phyloP scores from a whole-genome alignment of 202 grass and related monocot species.

The Musa balbisiana region DNA sequence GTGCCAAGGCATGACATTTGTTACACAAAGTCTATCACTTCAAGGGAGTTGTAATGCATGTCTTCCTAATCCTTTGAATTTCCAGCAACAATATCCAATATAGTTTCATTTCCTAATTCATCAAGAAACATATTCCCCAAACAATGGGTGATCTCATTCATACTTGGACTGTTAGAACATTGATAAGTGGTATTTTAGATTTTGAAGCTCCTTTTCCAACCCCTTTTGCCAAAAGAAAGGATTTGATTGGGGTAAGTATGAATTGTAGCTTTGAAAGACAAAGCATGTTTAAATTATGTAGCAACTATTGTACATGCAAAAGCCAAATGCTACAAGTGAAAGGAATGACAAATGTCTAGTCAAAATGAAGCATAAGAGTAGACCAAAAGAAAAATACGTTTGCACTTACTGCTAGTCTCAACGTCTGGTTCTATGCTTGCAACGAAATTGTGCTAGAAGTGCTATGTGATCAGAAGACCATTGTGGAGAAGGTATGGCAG shows the following conservation, averaged over 20 bases:
- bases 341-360: not conserved
- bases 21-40: too few relatives aligned
- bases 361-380: not conserved
- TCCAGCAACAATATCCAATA: too few relatives aligned
- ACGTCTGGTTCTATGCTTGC: conserved; percentile 75
- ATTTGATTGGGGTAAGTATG: not conserved
- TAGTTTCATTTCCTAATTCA: not conserved
- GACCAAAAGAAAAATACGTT: not conserved
- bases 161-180: not conserved
- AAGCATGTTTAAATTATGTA: not conserved
- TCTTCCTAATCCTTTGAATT: too few relatives aligned
- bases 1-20: too few relatives aligned
- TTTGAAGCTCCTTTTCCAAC: not conserved
- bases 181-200: not conserved
- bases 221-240: not conserved
- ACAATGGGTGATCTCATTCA: not conserved
- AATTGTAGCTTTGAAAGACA: not conserved
- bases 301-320: not conserved
- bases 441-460: conserved; percentile 88
- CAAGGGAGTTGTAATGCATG: too few relatives aligned
- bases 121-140: not conserved
- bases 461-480: conserved; percentile 99
- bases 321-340: not conserved
- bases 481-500: conserved; percentile 91
- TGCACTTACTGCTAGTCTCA: conserved; percentile 21